Conservation (phyloP, 2,329 filamentous ascomycete species). For the Xylariaceae sp. region DNA sequence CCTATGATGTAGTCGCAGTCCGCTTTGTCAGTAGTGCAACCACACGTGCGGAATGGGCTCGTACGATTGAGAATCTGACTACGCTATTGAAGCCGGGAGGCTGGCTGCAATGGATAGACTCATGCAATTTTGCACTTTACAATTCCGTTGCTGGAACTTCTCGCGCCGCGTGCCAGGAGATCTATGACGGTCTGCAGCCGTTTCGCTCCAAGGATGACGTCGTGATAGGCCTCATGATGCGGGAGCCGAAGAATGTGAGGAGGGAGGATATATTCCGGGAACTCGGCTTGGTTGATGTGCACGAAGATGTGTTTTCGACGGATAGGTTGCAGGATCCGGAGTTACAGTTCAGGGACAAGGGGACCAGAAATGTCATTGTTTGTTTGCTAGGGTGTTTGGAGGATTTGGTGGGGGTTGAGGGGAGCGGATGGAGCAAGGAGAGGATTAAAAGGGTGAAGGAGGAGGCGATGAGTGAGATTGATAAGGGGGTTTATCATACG, state of each 20-base stretch:
- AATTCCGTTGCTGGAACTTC: conserved; percentile 11
- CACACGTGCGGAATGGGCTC: conserved; percentile 8
- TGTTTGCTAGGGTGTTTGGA: conserved; percentile 16
- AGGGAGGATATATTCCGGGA: conserved; percentile 10
- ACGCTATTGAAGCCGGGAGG: conserved; percentile 11
- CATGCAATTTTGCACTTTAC: conserved; percentile 15
- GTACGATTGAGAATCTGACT: conserved; percentile 5
- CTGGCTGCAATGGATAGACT: conserved; percentile 19
- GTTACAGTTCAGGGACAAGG: conserved; percentile 11
- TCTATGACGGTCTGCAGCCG: conserved; percentile 15
- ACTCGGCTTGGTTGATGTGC: conserved; percentile 13
- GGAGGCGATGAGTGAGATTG: conserved; percentile 14
- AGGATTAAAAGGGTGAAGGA: conserved; percentile 9
- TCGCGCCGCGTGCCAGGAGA: conserved; percentile 18
- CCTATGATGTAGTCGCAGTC: conserved; percentile 12
- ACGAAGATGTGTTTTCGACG: conserved; percentile 19
- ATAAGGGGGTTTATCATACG: conserved; percentile 19
- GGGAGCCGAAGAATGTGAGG: conserved; percentile 1
- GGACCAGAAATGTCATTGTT: conserved; percentile 12
- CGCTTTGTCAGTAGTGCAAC: conserved; percentile 13
- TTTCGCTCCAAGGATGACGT: conserved; percentile 13
- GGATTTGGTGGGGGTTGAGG: conserved; percentile 6
- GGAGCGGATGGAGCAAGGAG: conserved; percentile 15
- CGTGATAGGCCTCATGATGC: conserved; percentile 21
- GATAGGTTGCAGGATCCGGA: conserved; percentile 17